phyloP scores from a whole-genome alignment of 306 rosid species.

The Vigna trinervia region DNA sequence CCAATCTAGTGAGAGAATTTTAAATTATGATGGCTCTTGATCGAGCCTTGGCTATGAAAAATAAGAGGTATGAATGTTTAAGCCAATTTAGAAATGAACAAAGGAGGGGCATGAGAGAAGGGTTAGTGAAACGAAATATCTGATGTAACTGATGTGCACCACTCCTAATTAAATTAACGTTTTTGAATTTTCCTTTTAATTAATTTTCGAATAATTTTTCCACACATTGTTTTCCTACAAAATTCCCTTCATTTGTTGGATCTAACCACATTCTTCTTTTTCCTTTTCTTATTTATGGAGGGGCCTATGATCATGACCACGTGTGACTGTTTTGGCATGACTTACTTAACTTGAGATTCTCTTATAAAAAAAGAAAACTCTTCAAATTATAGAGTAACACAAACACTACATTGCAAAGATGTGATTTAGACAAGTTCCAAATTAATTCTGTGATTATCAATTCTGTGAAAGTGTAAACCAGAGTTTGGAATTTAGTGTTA shows the following conservation, averaged over 20 bases:
- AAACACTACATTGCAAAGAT: neutral
- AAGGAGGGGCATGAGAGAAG: neutral
- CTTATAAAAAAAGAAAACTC: neutral
- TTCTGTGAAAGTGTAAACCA: neutral
- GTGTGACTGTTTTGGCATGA: conserved; percentile 17
- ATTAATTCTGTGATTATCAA: neutral
- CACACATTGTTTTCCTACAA: conserved; percentile 38
- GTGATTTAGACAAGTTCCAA: neutral
- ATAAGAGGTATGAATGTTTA: neutral
- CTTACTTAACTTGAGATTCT: conserved; percentile 22
- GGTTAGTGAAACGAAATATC: conserved; percentile 3
- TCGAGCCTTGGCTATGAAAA: neutral
- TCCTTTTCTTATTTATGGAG: conserved; percentile 11
- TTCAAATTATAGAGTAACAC: neutral
- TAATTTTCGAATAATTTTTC: neutral
- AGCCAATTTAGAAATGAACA: neutral
- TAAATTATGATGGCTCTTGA: neutral
- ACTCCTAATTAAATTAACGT: neutral
- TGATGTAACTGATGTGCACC: conserved; percentile 3
- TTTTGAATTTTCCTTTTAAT: conserved; percentile 1
- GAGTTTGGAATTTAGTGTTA: neutral
- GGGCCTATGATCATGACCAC: neutral
- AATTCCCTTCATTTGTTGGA: conserved; percentile 32
- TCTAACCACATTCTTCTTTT: conserved; percentile 36
- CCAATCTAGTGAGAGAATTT: neutral